Conservation (phyloP, 176 grass and related monocot genomes). For the bread wheat (Triticum aestivum) region DNA sequence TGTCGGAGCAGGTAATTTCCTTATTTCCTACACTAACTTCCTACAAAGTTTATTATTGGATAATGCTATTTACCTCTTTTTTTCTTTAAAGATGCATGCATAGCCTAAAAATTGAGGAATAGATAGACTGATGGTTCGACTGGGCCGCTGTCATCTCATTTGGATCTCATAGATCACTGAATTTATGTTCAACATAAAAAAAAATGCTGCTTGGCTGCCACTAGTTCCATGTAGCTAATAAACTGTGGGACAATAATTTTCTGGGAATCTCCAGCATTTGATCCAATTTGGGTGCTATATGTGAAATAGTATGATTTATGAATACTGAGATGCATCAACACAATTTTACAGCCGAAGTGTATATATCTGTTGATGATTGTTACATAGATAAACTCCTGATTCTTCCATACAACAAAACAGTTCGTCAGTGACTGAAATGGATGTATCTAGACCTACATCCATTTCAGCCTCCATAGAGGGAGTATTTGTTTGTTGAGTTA, state of each 20-base stretch:
- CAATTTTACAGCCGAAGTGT: neutral
- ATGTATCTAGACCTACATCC: no score
- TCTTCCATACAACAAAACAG: neutral
- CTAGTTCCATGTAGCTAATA: neutral
- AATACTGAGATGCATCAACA: neutral
- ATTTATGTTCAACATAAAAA: neutral
- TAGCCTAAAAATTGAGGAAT: neutral
- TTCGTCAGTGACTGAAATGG: neutral
- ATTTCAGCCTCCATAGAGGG: no score
- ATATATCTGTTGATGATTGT: neutral
- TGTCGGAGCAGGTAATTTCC: conserved; percentile 83
- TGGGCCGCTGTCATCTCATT: neutral
- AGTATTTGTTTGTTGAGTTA: neutral
- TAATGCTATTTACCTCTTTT: neutral
- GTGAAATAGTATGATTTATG: neutral
- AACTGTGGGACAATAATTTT: neutral
- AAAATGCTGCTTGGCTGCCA: neutral
- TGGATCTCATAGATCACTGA: neutral
- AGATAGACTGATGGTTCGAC: neutral
- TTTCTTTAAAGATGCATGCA: neutral
- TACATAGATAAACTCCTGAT: neutral
- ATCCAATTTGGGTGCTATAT: neutral
- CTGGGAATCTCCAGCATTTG: neutral
- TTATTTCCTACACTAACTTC: neutral
- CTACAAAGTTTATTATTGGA: neutral